Conservation (phyloP, 2,329 filamentous ascomycete species). For the Pseudocercospora musae region DNA sequence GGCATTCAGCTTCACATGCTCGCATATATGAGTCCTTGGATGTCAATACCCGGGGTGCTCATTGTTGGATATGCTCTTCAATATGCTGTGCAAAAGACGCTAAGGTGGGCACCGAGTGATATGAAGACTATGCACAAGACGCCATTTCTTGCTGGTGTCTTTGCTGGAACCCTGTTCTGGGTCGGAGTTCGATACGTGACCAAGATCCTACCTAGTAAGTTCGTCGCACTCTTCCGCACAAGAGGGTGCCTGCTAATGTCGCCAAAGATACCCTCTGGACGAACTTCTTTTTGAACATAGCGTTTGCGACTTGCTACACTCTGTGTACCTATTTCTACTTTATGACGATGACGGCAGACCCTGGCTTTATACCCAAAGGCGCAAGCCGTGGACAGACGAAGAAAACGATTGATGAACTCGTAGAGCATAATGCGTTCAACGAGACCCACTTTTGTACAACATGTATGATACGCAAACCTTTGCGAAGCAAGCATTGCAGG, state of each 20-base stretch:
- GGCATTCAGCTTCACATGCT: slow-evolving; percentile 68
- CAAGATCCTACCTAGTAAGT: slow-evolving; percentile 67
- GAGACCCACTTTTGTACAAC: slow-evolving; percentile 89
- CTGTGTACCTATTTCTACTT: slow-evolving; percentile 83
- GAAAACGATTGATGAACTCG: slow-evolving; percentile 79
- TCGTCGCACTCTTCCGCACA: not conserved
- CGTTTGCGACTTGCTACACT: slow-evolving; percentile 63
- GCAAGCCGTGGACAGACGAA: slow-evolving; percentile 87
- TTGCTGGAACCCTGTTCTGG: slow-evolving; percentile 80
- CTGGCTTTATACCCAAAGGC: slow-evolving; percentile 88
- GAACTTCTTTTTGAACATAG: slow-evolving; percentile 72
- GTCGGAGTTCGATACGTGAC: slow-evolving; percentile 73
- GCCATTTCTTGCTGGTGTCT: slow-evolving; percentile 90
- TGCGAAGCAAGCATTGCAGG: slow-evolving; percentile 94
- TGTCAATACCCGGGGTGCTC: slow-evolving; percentile 70
- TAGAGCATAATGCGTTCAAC: slow-evolving; percentile 84
- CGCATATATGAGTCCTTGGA: slow-evolving; percentile 68
- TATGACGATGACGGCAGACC: slow-evolving; percentile 80
- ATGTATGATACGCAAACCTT: slow-evolving; percentile 89
- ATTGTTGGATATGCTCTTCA: slow-evolving; percentile 68
- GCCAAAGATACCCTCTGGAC: slow-evolving; percentile 59
- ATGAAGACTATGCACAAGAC: slow-evolving; percentile 91
- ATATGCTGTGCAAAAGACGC: slow-evolving; percentile 70
- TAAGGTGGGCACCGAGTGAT: slow-evolving; percentile 79
- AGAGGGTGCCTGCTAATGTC: slow-evolving; percentile 25